Base-by-base conservation (phyloP, 2,329 filamentous ascomycete species). In the Fusarium fujikuroi region DNA sequence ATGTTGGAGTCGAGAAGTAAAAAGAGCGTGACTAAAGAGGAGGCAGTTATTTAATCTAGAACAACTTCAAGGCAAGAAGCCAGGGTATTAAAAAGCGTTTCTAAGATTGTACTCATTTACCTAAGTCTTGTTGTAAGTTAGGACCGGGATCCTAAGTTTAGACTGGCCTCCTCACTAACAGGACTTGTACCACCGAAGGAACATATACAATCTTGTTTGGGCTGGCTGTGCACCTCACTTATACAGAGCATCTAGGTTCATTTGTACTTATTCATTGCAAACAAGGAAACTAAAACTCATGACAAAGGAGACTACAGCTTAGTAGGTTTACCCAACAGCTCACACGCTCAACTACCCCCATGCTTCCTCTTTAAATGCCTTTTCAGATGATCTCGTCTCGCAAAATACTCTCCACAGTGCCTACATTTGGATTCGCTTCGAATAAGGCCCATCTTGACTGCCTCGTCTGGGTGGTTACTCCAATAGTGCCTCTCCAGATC, bases 321-420 rank as follows among this genome's bases (percentile, higher is more conserved):
- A 25, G 40, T 42, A 44, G 32, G 49, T 37, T 44, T 28, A 18
- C 30, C 15, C 28, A 37, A 36, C 36, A 47, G 19, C 9, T n/a
- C 18, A 60, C 11, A 8, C 19, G 7, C 23, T 68, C 25, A 39
- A 28, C 25, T 11, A 49, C 42, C 57, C 18, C 69, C 63, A 19
- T 72, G 69, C 53, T 69, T 65, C 11, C 11, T 49, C 23, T 39
- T 60, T 2, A 54, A 9, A 54, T 72, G 69, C 42, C 69, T 43
- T 28, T 18, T 72, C 10, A 58, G 19, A 58, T 69, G 58, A 43
- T 72, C 69, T 5, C 9, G 11, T 15, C 69, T 72, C 19, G 69
- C 25, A 47, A 60, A 69, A 5, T 36, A 8, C 21, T n/a, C 10
- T 11, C 32, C 16, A 19, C 69, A 72, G 3, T 54, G 23, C n/a